Base-by-base conservation (phyloP, 495 filamentous ascomycete species). In the Cladorrhinum samala region DNA sequence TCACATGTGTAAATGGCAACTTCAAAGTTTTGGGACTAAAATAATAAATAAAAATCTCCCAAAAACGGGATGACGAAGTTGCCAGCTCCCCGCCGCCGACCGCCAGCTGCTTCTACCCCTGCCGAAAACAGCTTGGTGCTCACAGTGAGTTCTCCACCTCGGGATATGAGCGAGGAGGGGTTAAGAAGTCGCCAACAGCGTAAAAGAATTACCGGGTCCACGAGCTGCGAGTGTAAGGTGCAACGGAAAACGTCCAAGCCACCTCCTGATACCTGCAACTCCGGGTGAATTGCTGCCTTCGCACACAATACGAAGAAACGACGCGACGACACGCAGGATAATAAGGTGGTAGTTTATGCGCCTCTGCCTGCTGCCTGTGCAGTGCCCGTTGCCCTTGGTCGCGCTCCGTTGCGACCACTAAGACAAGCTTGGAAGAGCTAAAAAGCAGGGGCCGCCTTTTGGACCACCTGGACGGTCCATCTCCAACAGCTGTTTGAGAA, bases 321-420 rank as follows among this genome's bases (percentile, higher is more conserved):
- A n/a, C n/a, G n/a, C n/a, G n/a, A n/a, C n/a, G 14, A 37, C 49
- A 16, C 24, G 42, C 39, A 17, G 3, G 8, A 4, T 5, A n/a
- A 45, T 21, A 21, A n/a, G 27, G 53, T 11, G 48, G 52, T 59
- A n/a, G 42, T 67, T 69, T 56, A 69, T 69, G 70, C 68, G 66
- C 70, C 39, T 41, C 20, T n/a, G n/a, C n/a, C n/a, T n/a, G n/a
- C n/a, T n/a, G n/a, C n/a, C n/a, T n/a, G n/a, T n/a, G n/a, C n/a
- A n/a, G n/a, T n/a, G n/a, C n/a, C n/a, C n/a, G n/a, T n/a, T n/a
- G n/a, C n/a, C n/a, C n/a, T n/a, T n/a, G n/a, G n/a, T n/a, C n/a
- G n/a, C n/a, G n/a, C n/a, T n/a, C n/a, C n/a, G n/a, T 44, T 25
- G 41, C 48, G 20, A 49, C 45, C 27, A 20, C 43, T 46, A 20